Evolutionary conservation across 768 basidiomycete species (phyloP).

Genomic region (Mycena crocata): DNA sequence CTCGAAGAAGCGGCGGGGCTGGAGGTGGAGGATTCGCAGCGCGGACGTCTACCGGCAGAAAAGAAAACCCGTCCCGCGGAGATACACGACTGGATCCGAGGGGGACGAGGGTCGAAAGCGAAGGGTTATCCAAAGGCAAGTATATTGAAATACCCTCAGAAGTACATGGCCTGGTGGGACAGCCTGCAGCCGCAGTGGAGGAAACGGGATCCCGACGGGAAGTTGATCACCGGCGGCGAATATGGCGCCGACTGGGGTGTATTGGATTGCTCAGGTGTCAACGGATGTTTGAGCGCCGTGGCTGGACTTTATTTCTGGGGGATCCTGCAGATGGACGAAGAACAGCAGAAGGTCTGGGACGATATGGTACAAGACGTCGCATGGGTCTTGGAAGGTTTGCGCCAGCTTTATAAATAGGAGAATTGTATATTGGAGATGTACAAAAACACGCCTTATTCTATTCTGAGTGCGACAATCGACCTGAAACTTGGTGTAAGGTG

Average conservation of each 20-base stretch:
- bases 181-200: background rate
- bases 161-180: background rate
- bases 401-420: background rate
- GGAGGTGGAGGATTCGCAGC: background rate
- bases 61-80: background rate
- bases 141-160: background rate
- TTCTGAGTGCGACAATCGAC: too few species aligned
- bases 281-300: background rate
- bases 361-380: background rate
- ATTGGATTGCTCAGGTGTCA: background rate
- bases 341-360: background rate
- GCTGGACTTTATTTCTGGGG: slow-evolving; percentile 1
- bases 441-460: too few species aligned
- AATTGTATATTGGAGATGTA: background rate
- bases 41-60: background rate
- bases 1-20: background rate
- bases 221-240: background rate
- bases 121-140: background rate
- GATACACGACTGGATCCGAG: background rate
- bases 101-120: background rate
- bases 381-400: background rate
- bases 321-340: background rate
- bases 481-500: too few species aligned
- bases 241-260: background rate
- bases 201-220: background rate